phyloP scores from a whole-genome alignment of 2,329 filamentous ascomycete genomes.

The Orbilia quercus region DNA sequence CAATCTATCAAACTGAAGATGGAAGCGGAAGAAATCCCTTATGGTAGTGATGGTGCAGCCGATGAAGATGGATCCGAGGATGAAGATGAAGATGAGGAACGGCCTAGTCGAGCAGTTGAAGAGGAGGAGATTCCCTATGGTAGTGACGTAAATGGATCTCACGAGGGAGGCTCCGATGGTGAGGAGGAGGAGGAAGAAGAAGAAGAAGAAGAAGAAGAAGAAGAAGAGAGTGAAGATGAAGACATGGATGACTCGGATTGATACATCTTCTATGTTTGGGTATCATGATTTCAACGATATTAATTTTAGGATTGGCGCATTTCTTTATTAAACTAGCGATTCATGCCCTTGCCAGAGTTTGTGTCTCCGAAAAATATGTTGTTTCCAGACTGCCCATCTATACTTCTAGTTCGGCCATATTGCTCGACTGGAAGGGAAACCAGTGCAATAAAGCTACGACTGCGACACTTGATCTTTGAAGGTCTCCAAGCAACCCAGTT shows the following conservation, averaged over 20 bases:
- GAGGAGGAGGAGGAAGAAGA: too few relatives aligned
- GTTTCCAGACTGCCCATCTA: too few relatives aligned
- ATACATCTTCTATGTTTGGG: too few relatives aligned
- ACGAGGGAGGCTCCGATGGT: conserved; percentile 4
- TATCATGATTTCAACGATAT: too few relatives aligned
- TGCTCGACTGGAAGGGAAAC: too few relatives aligned
- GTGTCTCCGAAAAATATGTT: too few relatives aligned
- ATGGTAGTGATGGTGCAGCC: conserved; percentile 15
- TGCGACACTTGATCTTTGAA: too few relatives aligned
- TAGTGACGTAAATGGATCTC: conserved; percentile 6
- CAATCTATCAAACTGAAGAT: neutral
- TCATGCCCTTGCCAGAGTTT: too few relatives aligned
- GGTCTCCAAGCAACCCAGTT: neutral
- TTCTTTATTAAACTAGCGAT: too few relatives aligned
- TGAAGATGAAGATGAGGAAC: conserved; percentile 9
- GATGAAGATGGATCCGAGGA: conserved; percentile 15
- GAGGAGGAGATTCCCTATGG: conserved; percentile 46
- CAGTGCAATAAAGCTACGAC: too few relatives aligned
- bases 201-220: conserved; percentile 18
- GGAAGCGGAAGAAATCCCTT: conserved; percentile 43
- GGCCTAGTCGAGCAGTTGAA: too few relatives aligned
- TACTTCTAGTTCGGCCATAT: too few relatives aligned
- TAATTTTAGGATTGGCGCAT: neutral
- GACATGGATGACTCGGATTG: conserved; percentile 20
- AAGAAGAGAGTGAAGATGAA: conserved; percentile 8